Evolutionary conservation across 371 early-diverging fungal genomes (phyloP).

Genomic region (Chytridium lagenaria): DNA sequence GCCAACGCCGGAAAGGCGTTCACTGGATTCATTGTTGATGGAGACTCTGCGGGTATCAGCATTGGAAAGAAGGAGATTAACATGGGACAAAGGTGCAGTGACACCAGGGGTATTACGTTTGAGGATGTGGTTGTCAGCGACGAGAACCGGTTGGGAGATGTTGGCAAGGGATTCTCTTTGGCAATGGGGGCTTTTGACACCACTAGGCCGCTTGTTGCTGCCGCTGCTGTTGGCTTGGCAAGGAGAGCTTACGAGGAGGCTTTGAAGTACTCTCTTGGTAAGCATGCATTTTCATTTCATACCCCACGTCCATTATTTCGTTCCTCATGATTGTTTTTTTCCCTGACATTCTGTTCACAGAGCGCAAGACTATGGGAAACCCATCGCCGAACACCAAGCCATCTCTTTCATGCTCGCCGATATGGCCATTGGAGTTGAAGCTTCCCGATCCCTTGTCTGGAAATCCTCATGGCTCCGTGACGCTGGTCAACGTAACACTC

Average conservation of each 20-base stretch:
- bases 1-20: constrained; percentile 89
- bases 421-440: constrained; percentile 90
- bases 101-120: constrained; percentile 94
- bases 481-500: constrained; percentile 85
- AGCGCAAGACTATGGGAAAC: constrained; percentile 97
- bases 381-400: constrained; percentile 90
- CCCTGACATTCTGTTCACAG: too few relatives aligned
- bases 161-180: constrained; percentile 88
- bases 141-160: constrained; percentile 68
- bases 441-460: constrained; percentile 88
- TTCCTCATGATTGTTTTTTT: neutral
- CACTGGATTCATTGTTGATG: constrained; percentile 96
- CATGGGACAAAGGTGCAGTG: constrained; percentile 95
- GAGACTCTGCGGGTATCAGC: constrained; percentile 84
- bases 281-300: constrained; percentile 7
- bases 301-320: neutral
- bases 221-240: constrained; percentile 91
- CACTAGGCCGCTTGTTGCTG: constrained; percentile 91
- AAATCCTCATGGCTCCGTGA: constrained; percentile 87
- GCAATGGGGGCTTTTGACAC: constrained; percentile 98
- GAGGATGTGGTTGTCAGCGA: constrained; percentile 93
- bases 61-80: constrained; percentile 95
- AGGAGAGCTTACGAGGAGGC: constrained; percentile 96
- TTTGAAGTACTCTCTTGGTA: constrained; percentile 75
- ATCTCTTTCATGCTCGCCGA: constrained; percentile 96